Conservation (phyloP, 2,329 filamentous ascomycete genomes). For the Chaetomiaceae sp. region DNA sequence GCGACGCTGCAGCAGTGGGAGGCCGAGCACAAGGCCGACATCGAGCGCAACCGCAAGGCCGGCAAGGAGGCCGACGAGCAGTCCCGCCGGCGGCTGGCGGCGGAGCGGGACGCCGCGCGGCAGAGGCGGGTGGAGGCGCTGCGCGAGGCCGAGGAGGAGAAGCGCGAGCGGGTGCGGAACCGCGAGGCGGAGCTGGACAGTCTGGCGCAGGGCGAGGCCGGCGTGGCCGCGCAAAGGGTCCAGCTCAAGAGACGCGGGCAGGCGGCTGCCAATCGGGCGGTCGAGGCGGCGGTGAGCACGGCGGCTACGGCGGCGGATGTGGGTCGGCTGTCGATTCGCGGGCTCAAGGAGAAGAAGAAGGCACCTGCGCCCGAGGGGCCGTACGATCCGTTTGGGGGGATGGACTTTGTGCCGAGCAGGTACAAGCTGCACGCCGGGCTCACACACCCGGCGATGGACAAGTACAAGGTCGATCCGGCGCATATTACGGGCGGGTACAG, state of each 20-base stretch:
- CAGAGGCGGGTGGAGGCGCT: slow-evolving; percentile 58
- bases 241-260: slow-evolving; percentile 70
- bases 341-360: slow-evolving; percentile 62
- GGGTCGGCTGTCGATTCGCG: slow-evolving; percentile 62
- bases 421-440: slow-evolving; percentile 67
- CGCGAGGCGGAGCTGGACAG: slow-evolving; percentile 66
- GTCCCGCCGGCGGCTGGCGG: slow-evolving; percentile 50
- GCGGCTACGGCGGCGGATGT: slow-evolving; percentile 24
- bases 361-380: slow-evolving; percentile 53
- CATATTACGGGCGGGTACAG: slow-evolving; percentile 79
- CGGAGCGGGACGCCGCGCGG: slow-evolving; percentile 62
- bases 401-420: slow-evolving; percentile 63
- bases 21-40: slow-evolving; percentile 63
- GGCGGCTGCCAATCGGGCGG: slow-evolving; percentile 30
- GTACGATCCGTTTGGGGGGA: slow-evolving; percentile 84
- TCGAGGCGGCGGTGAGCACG: slow-evolving; percentile 29
- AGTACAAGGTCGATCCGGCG: slow-evolving; percentile 59
- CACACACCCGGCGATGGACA: slow-evolving; percentile 51
- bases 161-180: slow-evolving; percentile 56
- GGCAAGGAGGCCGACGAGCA: slow-evolving; percentile 53
- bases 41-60: slow-evolving; percentile 54
- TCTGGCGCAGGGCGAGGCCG: slow-evolving; percentile 56
- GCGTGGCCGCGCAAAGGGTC: slow-evolving; percentile 55
- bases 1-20: slow-evolving; percentile 62
- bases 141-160: slow-evolving; percentile 67